Conservation (phyloP, 306 rosid genomes). For the Cucurbita ficifolia region DNA sequence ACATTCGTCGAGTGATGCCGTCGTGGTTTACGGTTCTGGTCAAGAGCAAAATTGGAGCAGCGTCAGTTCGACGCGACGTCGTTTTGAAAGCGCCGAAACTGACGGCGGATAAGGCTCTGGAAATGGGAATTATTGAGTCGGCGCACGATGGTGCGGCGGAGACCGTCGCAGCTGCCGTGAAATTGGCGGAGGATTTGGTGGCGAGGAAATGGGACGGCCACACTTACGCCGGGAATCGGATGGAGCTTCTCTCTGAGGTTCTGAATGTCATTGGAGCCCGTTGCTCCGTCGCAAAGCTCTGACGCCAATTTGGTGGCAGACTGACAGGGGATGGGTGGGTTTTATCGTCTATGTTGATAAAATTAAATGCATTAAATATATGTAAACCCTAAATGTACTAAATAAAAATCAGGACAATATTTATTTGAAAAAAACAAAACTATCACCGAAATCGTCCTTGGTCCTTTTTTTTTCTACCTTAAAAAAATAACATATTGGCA, state of each 20-base stretch:
- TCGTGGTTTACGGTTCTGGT: constrained; percentile 39
- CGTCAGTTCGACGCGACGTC: constrained; percentile 32
- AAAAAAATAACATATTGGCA: too few relatives aligned
- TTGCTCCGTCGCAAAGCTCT: constrained; percentile 20
- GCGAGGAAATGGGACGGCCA: constrained; percentile 53
- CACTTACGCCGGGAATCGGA: constrained; percentile 52
- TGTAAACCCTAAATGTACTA: not conserved
- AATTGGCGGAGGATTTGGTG: constrained; percentile 22
- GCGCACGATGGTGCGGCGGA: constrained; percentile 35
- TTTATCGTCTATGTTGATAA: not conserved
- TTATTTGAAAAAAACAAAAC: too few relatives aligned
- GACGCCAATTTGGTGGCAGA: not conserved
- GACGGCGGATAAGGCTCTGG: constrained; percentile 40
- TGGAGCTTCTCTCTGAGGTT: constrained; percentile 17
- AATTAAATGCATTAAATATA: not conserved
- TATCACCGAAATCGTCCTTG: too few relatives aligned
- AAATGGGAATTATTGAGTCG: constrained; percentile 43
- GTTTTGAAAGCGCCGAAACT: constrained; percentile 50
- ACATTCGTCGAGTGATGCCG: constrained; percentile 39
- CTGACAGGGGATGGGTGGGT: not conserved
- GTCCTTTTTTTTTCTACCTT: too few relatives aligned
- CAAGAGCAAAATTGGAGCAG: constrained; percentile 31
- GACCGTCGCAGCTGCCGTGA: constrained; percentile 43
- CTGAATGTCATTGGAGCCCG: constrained; percentile 14
- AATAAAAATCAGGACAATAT: too few relatives aligned